Conservation (phyloP, 106 monocot species). For the Gastrodia elata region DNA sequence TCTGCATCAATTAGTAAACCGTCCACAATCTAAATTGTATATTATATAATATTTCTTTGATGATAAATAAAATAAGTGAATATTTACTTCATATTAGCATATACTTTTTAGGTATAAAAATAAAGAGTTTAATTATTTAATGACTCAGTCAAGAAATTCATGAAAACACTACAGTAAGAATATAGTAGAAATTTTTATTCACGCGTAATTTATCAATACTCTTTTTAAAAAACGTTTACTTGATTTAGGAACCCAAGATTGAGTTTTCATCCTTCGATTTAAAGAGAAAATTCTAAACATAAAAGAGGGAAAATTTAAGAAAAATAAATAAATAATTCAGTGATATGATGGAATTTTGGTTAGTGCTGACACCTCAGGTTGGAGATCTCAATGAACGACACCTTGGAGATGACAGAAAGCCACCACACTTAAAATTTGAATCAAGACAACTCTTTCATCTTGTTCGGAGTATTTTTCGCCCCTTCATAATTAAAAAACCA, state of each 20-base stretch:
- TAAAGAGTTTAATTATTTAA: no score
- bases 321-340: background rate
- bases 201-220: no score
- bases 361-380: conserved; percentile 59
- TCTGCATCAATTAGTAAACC: conserved; percentile 23
- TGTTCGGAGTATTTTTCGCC: conserved; percentile 82
- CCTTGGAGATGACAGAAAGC: conserved; percentile 84
- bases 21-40: background rate
- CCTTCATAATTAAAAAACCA: conserved; percentile 8
- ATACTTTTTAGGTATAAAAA: no score
- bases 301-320: background rate
- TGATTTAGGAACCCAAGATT: no score
- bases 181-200: no score
- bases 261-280: conserved; percentile 47
- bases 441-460: conserved; percentile 61
- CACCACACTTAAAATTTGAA: conserved; percentile 67
- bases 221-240: no score
- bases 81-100: background rate
- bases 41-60: background rate
- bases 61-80: background rate
- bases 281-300: conserved; percentile 58
- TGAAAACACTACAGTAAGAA: no score
- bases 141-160: no score
- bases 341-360: background rate
- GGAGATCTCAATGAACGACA: conserved; percentile 77